Evolutionary conservation across 2,329 filamentous ascomycete species (phyloP).

Genomic region (Talaromyces rugulosus): DNA sequence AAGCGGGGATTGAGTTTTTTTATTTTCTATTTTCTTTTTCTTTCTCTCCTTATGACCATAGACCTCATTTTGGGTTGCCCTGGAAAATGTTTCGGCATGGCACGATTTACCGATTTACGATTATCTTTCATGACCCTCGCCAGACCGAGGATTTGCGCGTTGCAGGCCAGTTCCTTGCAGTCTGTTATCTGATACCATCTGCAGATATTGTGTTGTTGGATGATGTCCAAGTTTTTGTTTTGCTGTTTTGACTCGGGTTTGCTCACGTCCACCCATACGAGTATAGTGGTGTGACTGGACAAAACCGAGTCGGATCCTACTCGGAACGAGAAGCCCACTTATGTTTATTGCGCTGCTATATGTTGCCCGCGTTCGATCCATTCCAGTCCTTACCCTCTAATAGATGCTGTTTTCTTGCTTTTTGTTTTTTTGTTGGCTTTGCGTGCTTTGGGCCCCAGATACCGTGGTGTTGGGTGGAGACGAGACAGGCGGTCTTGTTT

Average conservation of each 20-base stretch:
- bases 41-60: conserved; percentile 31
- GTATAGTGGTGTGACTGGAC: too few relatives aligned
- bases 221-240: neutral
- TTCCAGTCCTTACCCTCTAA: neutral
- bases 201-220: conserved; percentile 8
- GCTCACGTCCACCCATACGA: neutral
- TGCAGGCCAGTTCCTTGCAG: conserved; percentile 9
- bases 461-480: neutral
- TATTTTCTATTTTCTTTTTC: conserved; percentile 14
- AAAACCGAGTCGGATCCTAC: neutral
- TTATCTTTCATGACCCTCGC: conserved; percentile 29
- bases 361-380: neutral
- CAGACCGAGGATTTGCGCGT: conserved; percentile 21
- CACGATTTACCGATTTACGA: conserved; percentile 7
- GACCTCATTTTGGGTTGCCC: conserved; percentile 33
- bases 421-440: neutral
- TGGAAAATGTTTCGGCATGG: conserved; percentile 19
- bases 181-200: conserved; percentile 15
- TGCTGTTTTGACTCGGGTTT: neutral
- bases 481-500: neutral
- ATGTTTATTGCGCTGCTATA: neutral
- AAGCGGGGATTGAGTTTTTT: conserved; percentile 10
- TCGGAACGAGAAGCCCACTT: neutral
- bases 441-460: neutral
- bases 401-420: neutral